These are phyloP conservation scores for Ammopiptanthus mongolicus DNA, from an alignment of 306 rosid genomes.

Conservation along the genomic window DNA sequence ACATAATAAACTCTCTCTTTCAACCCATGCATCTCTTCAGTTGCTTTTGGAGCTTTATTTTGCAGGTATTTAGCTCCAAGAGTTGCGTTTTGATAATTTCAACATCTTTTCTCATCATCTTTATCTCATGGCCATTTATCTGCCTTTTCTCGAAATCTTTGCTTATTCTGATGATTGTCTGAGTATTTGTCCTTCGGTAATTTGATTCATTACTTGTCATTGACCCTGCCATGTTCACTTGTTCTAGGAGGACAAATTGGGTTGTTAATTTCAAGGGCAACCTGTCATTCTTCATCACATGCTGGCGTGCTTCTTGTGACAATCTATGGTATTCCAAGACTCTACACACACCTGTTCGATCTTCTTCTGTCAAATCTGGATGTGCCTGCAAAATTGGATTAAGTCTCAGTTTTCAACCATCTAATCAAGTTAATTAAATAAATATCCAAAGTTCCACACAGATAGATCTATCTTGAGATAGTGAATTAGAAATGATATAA, in stretches of 20 bases:
- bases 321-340: slow-evolving; percentile 59
- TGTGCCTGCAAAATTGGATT: slow-evolving; percentile 50
- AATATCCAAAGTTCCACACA: neutral
- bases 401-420: neutral
- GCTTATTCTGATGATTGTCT: slow-evolving; percentile 36
- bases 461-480: neutral
- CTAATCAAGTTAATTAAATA: neutral
- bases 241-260: slow-evolving; percentile 46
- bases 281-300: slow-evolving; percentile 63
- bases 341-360: slow-evolving; percentile 44
- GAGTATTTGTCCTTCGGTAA: slow-evolving; percentile 34
- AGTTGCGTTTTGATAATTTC: slow-evolving; percentile 61
- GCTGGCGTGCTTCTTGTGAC: slow-evolving; percentile 61
- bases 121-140: slow-evolving; percentile 42
- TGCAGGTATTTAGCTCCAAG: slow-evolving; percentile 55
- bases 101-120: slow-evolving; percentile 52
- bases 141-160: slow-evolving; percentile 30
- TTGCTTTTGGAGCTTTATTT: slow-evolving; percentile 54
- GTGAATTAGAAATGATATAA: neutral
- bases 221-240: slow-evolving; percentile 47
- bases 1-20: slow-evolving; percentile 18
- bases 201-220: slow-evolving; percentile 26
- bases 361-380: slow-evolving; percentile 53
- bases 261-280: slow-evolving; percentile 47
- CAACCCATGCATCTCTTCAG: slow-evolving; percentile 33